Evolutionary conservation across 805 yeast genomes (phyloP).

Genomic region (Kluyveromyces wickerhamii): DNA sequence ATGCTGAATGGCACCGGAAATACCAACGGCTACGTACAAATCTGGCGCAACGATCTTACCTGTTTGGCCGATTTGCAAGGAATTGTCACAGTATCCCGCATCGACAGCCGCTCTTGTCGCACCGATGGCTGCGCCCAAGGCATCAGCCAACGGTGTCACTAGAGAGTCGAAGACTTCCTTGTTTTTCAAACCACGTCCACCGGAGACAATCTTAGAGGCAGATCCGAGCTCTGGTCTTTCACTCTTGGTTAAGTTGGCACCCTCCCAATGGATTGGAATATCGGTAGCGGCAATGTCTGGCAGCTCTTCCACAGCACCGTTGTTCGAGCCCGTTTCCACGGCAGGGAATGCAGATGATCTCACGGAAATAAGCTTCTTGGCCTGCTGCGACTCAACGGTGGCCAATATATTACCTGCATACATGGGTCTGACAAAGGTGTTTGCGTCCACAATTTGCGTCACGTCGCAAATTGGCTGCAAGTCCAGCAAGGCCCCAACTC

Average conservation of each 20-base stretch:
- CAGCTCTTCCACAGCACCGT: slow-evolving; percentile 43
- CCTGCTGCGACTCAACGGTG: slow-evolving; percentile 67
- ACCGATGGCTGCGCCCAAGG: slow-evolving; percentile 87
- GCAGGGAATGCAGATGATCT: slow-evolving; percentile 76
- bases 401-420: slow-evolving; percentile 93
- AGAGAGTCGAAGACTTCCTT: slow-evolving; percentile 77
- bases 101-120: slow-evolving; percentile 99
- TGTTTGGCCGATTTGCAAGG: slow-evolving; percentile 95
- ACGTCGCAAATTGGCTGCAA: slow-evolving; percentile 85
- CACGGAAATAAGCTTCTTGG: slow-evolving; percentile 60
- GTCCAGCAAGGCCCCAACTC: slow-evolving; percentile 78
- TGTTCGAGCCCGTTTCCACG: slow-evolving; percentile 31
- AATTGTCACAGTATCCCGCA: slow-evolving; percentile 90
- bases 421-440: slow-evolving; percentile 84
- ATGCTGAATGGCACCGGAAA: slow-evolving; percentile 97
- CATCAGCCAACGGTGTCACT: slow-evolving; percentile 75
- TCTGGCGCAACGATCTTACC: slow-evolving; percentile 98
- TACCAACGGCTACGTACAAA: slow-evolving; percentile 84
- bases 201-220: slow-evolving; percentile 75
- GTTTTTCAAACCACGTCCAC: slow-evolving; percentile 89
- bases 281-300: slow-evolving; percentile 22
- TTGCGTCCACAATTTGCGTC: slow-evolving; percentile 52
- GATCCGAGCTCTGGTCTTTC: slow-evolving; percentile 89
- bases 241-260: slow-evolving; percentile 60
- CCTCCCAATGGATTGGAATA: slow-evolving; percentile 51